phyloP scores from a whole-genome alignment of 192 early-diverging fungal genomes.

The Entophlyctis luteolus region DNA sequence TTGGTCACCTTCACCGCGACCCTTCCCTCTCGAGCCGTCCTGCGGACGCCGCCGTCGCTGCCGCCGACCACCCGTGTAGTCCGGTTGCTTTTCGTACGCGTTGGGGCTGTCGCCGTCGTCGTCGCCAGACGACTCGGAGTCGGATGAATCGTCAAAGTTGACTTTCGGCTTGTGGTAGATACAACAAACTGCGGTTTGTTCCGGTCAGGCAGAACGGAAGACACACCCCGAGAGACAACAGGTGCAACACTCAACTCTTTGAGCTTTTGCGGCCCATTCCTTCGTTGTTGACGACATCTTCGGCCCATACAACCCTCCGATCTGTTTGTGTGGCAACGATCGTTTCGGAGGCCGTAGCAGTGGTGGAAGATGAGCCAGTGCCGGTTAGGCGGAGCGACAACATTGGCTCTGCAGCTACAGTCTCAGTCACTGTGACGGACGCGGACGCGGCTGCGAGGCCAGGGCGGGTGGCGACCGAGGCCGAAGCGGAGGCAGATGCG shows the following conservation, averaged over 20 bases:
- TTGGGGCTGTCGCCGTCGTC: slow-evolving; percentile 38
- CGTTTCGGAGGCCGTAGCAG: slow-evolving; percentile 35
- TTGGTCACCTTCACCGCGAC: background rate
- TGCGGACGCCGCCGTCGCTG: slow-evolving; percentile 21
- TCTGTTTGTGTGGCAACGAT: slow-evolving; percentile 38
- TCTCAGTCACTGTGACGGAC: no score
- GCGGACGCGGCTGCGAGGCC: no score
- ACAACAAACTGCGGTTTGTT: slow-evolving; percentile 60
- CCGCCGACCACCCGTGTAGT: slow-evolving; percentile 23
- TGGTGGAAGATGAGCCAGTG: no score
- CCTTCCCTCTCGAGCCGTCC: background rate
- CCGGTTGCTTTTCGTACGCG: slow-evolving; percentile 49
- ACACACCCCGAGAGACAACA: background rate
- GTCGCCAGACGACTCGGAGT: slow-evolving; percentile 23
- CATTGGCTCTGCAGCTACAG: no score
- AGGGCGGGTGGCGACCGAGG: no score
- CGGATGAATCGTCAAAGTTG: slow-evolving; percentile 35
- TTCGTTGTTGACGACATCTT: slow-evolving; percentile 65
- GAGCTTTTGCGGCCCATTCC: slow-evolving; percentile 65
- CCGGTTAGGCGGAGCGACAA: no score
- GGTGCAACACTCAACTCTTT: slow-evolving; percentile 49
- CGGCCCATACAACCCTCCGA: slow-evolving; percentile 60
- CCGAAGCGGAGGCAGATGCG: no score
- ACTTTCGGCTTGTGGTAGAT: slow-evolving; percentile 62
- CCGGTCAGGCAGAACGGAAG: no score